phyloP scores from a whole-genome alignment of 352 stramenopile species.

The Peronospora belbahrii region DNA sequence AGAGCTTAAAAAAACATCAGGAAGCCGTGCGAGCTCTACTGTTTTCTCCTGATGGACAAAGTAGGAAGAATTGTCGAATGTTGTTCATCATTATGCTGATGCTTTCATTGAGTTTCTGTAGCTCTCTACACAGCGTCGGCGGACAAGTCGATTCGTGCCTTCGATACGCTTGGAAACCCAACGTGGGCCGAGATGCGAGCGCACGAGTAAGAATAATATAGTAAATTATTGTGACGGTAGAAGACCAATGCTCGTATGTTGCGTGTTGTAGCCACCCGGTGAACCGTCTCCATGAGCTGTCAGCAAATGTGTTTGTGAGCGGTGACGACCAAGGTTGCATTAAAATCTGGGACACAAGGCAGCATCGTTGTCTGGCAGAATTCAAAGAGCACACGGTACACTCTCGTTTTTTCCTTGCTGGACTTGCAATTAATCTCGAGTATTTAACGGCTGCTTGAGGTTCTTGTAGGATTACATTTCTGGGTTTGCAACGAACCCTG shows the following conservation, averaged over 20 bases:
- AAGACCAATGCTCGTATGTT: slow-evolving; percentile 8
- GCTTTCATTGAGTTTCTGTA: slow-evolving; percentile 19
- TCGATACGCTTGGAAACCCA: slow-evolving; percentile 67
- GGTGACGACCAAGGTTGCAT: slow-evolving; percentile 77
- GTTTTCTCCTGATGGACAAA: slow-evolving; percentile 72
- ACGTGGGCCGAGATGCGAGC: slow-evolving; percentile 76
- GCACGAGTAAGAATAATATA: slow-evolving; percentile 45
- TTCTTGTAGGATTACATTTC: slow-evolving; percentile 88
- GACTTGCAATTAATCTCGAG: not conserved
- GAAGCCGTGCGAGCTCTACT: slow-evolving; percentile 60
- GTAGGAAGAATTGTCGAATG: slow-evolving; percentile 23
- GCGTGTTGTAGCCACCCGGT: slow-evolving; percentile 39
- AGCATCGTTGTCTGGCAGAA: slow-evolving; percentile 75
- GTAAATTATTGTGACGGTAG: not conserved
- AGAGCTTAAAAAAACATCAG: slow-evolving; percentile 67
- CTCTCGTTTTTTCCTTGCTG: not conserved
- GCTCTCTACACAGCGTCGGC: slow-evolving; percentile 68
- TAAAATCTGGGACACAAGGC: slow-evolving; percentile 85
- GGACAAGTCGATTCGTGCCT: slow-evolving; percentile 79
- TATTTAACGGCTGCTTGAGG: not conserved
- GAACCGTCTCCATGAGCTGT: slow-evolving; percentile 68
- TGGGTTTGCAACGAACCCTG: slow-evolving; percentile 79
- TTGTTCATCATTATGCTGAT: slow-evolving; percentile 5
- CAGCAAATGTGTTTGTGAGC: slow-evolving; percentile 60
- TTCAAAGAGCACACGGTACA: slow-evolving; percentile 89